A percentile compares a stretch with the other conserved stretches of the same genome.
Evolutionary conservation across 2,329 filamentous ascomycete genomes (phyloP).

Genomic region (Ceratocystiopsis sp.): DNA sequence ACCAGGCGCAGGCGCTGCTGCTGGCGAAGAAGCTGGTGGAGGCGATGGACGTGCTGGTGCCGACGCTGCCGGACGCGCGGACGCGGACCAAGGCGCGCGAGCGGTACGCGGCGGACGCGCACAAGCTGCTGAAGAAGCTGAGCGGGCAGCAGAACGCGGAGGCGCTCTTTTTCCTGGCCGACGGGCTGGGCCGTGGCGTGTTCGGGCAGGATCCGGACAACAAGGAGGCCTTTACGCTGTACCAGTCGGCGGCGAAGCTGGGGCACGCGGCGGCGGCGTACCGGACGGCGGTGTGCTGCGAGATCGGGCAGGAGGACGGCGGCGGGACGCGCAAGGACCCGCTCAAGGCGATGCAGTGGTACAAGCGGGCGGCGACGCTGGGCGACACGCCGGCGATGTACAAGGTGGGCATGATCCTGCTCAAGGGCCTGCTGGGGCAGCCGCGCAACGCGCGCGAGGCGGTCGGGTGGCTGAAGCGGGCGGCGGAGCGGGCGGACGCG

Average conservation of each 20-base stretch:
- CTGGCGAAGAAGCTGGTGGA: conserved; percentile 76
- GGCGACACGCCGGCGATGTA: conserved; percentile 94
- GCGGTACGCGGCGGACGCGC: conserved; percentile 66
- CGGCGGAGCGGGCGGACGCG: conserved; percentile 68
- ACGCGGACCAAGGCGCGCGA: conserved; percentile 62
- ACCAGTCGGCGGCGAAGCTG: conserved; percentile 82
- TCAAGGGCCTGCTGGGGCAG: conserved; percentile 89
- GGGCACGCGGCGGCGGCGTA: conserved; percentile 81
- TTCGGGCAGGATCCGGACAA: conserved; percentile 67
- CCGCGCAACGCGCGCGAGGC: conserved; percentile 68
- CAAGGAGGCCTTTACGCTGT: conserved; percentile 85
- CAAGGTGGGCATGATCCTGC: conserved; percentile 89
- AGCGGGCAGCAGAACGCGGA: conserved; percentile 56
- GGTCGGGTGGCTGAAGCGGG: conserved; percentile 81
- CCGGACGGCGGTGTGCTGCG: conserved; percentile 89
- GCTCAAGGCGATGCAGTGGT: conserved; percentile 94
- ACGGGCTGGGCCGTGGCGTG: conserved; percentile 68
- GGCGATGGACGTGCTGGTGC: conserved; percentile 59
- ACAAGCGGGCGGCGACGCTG: conserved; percentile 76
- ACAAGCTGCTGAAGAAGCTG: conserved; percentile 85
- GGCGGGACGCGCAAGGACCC: conserved; percentile 85
- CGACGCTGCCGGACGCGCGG: conserved; percentile 47
- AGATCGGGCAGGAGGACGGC: conserved; percentile 86
- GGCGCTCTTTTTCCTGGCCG: conserved; percentile 87
- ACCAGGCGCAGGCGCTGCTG: conserved; percentile 52